A percentile compares a stretch with the other conserved stretches of the same genome.
Conservation (phyloP, 495 filamentous ascomycete genomes). For the Penicillium cosmopolitanum region DNA sequence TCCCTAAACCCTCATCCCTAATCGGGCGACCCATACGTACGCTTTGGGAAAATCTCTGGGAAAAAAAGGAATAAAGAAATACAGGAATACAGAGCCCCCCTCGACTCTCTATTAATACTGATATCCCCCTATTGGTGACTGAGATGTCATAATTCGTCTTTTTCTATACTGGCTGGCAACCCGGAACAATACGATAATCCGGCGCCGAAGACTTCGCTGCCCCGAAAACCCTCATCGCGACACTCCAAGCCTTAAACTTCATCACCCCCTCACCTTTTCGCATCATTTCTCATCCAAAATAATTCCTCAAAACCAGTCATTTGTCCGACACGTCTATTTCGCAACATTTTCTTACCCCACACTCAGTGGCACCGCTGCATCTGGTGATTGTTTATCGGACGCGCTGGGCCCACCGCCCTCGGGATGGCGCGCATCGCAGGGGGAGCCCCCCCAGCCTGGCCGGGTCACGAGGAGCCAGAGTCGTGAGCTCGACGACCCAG, state of each 20-base stretch:
- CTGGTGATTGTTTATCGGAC: slow-evolving; percentile 3
- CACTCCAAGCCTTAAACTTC: background rate
- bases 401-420: slow-evolving; percentile 15
- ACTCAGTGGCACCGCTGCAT: background rate
- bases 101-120: too few species aligned
- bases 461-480: slow-evolving; percentile 35
- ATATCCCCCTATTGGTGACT: background rate
- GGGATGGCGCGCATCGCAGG: slow-evolving; percentile 21
- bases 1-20: too few species aligned
- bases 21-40: too few species aligned
- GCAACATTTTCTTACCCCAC: background rate
- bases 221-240: slow-evolving; percentile 13
- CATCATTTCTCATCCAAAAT: background rate
- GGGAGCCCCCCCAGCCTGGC: slow-evolving; percentile 6
- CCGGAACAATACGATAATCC: slow-evolving; percentile 10
- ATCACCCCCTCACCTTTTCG: background rate
- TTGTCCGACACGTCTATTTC: background rate
- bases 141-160: background rate
- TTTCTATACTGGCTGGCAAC: too few species aligned
- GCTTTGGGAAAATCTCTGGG: too few species aligned
- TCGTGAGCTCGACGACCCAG: slow-evolving; percentile 21
- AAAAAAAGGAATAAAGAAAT: too few species aligned
- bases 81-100: too few species aligned
- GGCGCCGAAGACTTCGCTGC: background rate
- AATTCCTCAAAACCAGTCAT: background rate